phyloP scores from a whole-genome alignment of 768 basidiomycete genomes.

The Gymnopilus dilepis region DNA sequence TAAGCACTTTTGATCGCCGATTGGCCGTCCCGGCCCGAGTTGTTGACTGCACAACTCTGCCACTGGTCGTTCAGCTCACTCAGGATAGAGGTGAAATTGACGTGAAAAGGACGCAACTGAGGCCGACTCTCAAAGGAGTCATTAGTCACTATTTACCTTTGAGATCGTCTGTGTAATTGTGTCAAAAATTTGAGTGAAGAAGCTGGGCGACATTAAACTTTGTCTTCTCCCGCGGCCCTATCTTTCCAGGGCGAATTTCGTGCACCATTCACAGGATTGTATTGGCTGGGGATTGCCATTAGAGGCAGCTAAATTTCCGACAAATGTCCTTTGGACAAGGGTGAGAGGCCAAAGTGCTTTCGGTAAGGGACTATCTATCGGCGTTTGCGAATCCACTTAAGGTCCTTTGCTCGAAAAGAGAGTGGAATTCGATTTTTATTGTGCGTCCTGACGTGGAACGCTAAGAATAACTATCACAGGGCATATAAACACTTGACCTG shows the following conservation, averaged over 20 bases:
- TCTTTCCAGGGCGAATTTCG: neutral
- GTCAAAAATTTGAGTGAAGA: neutral
- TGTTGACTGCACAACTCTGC: no score
- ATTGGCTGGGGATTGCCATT: neutral
- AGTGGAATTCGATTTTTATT: neutral
- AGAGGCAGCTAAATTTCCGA: neutral
- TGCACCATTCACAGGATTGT: neutral
- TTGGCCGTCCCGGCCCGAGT: constrained; percentile 1
- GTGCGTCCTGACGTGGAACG: neutral
- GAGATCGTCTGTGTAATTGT: no score
- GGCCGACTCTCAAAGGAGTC: no score
- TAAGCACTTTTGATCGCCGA: constrained; percentile 2
- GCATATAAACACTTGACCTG: neutral
- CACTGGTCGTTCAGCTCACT: no score
- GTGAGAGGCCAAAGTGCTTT: neutral
- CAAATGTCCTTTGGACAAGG: neutral
- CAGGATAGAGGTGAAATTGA: no score
- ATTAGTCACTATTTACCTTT: no score
- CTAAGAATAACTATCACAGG: constrained; percentile 1
- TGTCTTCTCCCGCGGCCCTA: neutral
- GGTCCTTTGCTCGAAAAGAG: neutral
- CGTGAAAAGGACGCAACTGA: no score
- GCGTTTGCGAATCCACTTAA: neutral
- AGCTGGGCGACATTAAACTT: neutral
- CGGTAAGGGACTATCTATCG: neutral